Evolutionary conservation across 495 filamentous ascomycete genomes (phyloP).

Genomic region (Penicillium steckii): DNA sequence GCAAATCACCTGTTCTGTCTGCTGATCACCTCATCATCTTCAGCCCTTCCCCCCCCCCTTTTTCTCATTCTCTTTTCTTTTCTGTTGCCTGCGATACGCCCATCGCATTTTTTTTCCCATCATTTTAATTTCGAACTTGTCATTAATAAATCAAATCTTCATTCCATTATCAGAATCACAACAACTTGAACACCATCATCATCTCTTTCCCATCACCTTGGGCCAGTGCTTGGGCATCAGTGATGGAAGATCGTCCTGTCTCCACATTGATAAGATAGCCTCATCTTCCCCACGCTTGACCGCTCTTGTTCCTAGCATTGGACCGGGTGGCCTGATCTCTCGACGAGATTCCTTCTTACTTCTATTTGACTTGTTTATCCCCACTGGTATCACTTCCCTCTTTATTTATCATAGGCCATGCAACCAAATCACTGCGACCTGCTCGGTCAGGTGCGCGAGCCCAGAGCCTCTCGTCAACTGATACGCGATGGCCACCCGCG

Average conservation of each 20-base stretch:
- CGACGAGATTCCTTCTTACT: constrained; percentile 1
- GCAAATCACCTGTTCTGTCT: constrained; percentile 23
- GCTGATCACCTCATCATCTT: constrained; percentile 29
- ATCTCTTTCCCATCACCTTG: not conserved
- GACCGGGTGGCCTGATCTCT: constrained; percentile 26
- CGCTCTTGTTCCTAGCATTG: constrained; percentile 21
- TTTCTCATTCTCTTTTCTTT: not conserved
- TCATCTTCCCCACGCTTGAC: constrained; percentile 28
- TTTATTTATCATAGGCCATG: constrained; percentile 26
- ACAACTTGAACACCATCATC: not conserved
- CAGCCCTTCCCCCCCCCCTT: constrained; percentile 2
- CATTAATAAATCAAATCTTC: no score
- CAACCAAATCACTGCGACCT: constrained; percentile 48
- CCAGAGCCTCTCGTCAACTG: constrained; percentile 39
- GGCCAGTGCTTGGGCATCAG: constrained; percentile 22
- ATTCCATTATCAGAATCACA: no score
- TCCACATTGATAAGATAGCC: constrained; percentile 31
- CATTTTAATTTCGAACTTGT: no score
- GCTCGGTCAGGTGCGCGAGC: constrained; percentile 44
- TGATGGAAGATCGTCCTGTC: constrained; percentile 19
- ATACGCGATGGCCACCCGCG: constrained; percentile 40
- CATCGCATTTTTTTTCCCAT: not conserved
- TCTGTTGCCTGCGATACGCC: not conserved
- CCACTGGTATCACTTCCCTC: constrained; percentile 1
- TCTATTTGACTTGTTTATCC: constrained; percentile 6